A percentile compares a stretch with the other conserved stretches of the same genome.
These are phyloP conservation scores for Elaeis guineensis DNA, from an alignment of 176 grass and related monocot species.

Conservation along the genomic window DNA sequence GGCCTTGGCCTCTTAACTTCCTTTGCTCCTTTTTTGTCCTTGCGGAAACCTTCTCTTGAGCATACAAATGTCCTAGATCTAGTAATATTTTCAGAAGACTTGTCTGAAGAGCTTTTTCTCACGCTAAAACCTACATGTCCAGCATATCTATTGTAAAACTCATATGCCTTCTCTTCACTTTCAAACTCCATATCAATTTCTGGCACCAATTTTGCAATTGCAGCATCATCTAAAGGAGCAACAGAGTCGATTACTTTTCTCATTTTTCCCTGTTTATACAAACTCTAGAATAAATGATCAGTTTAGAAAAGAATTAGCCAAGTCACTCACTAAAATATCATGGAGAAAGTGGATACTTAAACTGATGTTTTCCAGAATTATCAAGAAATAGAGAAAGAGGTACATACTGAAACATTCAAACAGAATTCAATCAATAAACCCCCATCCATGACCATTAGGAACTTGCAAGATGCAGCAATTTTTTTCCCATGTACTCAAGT, in stretches of 20 bases:
- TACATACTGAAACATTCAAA: no score
- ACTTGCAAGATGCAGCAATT: no score
- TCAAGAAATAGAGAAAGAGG: no score
- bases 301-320: slow-evolving; percentile 8
- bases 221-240: slow-evolving; percentile 33
- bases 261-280: slow-evolving; percentile 62
- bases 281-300: slow-evolving; percentile 24
- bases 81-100: slow-evolving; percentile 72
- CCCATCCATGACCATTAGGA: no score
- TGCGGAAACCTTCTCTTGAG: slow-evolving; percentile 88
- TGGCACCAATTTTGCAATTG: slow-evolving; percentile 47
- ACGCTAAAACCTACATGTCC: slow-evolving; percentile 83
- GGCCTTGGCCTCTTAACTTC: slow-evolving; percentile 74
- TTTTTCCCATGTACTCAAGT: no score
- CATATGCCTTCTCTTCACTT: slow-evolving; percentile 75
- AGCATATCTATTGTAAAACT: slow-evolving; percentile 86
- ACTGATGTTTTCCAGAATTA: no score
- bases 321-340: no score
- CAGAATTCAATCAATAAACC: no score
- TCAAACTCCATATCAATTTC: slow-evolving; percentile 76
- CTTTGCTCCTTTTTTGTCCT: slow-evolving; percentile 91
- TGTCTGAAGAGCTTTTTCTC: slow-evolving; percentile 84
- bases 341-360: no score
- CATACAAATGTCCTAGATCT: slow-evolving; percentile 89
- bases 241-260: slow-evolving; percentile 77